Percentiles rank a stretch among this genome's conserved stretches.
These are phyloP conservation scores for Vitis hybrid DNA, from an alignment of 177 flowering plant species.

Conservation along the genomic window DNA sequence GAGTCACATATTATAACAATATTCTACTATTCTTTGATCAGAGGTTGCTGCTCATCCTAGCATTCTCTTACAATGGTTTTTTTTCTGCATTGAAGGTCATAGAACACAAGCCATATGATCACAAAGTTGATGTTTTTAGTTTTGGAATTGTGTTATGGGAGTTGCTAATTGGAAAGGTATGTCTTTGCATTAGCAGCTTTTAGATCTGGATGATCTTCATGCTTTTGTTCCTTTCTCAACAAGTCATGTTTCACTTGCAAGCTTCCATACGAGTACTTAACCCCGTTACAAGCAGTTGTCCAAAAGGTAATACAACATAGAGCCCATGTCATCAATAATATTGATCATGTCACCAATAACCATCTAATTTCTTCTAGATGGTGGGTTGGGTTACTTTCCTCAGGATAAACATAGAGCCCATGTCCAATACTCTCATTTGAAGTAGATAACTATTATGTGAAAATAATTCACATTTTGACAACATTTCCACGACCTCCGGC, in stretches of 20 bases:
- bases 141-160: slow-evolving; percentile 68
- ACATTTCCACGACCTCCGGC: slow-evolving; percentile 55
- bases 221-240: neutral
- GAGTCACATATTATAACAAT: no score
- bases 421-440: no score
- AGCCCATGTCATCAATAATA: no score
- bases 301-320: slow-evolving; percentile 34
- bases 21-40: neutral
- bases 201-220: neutral
- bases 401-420: no score
- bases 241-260: slow-evolving; percentile 15
- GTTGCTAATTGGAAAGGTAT: slow-evolving; percentile 42
- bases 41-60: neutral
- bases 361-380: neutral
- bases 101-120: slow-evolving; percentile 82
- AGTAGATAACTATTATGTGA: neutral
- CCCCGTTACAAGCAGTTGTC: slow-evolving; percentile 56
- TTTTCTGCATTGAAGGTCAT: slow-evolving; percentile 52
- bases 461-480: neutral
- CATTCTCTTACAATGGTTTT: slow-evolving; percentile 16
- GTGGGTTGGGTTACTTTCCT: no score
- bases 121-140: slow-evolving; percentile 80
- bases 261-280: slow-evolving; percentile 49
- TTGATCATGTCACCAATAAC: neutral
- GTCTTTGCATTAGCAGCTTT: neutral